Conservation (phyloP, 1,139 yeast species). For the Yamadazyma sp. region DNA sequence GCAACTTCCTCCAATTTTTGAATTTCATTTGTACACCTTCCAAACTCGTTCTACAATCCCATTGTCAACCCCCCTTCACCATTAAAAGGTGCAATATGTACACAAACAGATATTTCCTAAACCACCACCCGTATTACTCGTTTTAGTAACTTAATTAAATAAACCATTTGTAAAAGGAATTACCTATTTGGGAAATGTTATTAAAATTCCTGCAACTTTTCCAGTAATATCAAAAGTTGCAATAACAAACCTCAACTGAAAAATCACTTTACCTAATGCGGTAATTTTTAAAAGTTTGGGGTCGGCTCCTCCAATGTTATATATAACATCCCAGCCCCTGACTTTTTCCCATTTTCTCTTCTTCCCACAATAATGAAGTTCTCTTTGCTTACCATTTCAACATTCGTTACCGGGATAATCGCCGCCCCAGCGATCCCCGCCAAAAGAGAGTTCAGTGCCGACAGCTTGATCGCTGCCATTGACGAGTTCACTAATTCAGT, state of each 20-base stretch:
- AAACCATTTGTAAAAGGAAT: neutral
- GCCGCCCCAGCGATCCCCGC: conserved; percentile 18
- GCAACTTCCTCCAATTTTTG: too few relatives aligned
- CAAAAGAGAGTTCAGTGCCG: conserved; percentile 9
- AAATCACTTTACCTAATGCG: conserved; percentile 8
- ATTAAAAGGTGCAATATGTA: too few relatives aligned
- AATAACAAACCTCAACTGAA: neutral
- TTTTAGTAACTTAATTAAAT: conserved; percentile 1
- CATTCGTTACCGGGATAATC: conserved; percentile 16
- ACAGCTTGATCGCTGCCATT: conserved; percentile 12
- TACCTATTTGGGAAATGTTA: conserved; percentile 10
- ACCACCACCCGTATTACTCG: conserved; percentile 1
- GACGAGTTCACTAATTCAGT: conserved; percentile 12
- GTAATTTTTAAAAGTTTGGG: conserved; percentile 6
- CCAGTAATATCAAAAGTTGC: neutral
- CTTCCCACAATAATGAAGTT: conserved; percentile 1
- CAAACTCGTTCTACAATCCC: too few relatives aligned
- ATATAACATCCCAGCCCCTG: neutral
- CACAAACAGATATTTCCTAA: too few relatives aligned
- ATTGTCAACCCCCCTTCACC: too few relatives aligned
- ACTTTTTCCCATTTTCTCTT: neutral
- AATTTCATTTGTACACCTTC: too few relatives aligned
- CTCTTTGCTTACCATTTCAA: conserved; percentile 14
- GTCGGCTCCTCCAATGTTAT: neutral
- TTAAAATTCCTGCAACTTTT: conserved; percentile 4